Evolutionary conservation across 768 basidiomycete species (phyloP).

Genomic region (Russula griseocarnosa): DNA sequence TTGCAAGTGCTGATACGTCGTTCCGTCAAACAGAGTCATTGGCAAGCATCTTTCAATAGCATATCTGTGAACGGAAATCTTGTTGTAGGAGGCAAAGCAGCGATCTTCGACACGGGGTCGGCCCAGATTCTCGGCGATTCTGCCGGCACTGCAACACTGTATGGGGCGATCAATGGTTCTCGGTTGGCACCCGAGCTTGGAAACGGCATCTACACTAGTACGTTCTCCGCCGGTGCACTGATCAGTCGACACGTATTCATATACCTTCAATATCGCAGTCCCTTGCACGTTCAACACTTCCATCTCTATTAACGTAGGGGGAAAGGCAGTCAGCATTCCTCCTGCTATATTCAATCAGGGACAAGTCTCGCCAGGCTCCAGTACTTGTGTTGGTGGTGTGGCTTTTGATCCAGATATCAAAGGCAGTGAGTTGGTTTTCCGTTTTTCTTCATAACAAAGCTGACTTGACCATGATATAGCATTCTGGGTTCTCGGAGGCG

Average conservation of each 20-base stretch:
- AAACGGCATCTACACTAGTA: not conserved
- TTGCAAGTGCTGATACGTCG: not conserved
- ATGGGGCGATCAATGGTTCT: constrained; percentile 1
- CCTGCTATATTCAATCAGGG: not conserved
- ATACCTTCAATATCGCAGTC: not conserved
- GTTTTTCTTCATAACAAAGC: too few relatives aligned
- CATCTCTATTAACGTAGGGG: not conserved
- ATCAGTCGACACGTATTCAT: too few relatives aligned
- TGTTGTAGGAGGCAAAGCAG: not conserved
- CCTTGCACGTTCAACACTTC: constrained; percentile 4
- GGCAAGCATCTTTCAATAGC: constrained; percentile 24
- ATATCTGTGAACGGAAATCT: constrained; percentile 13
- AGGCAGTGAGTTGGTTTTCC: too few relatives aligned
- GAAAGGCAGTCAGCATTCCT: not conserved
- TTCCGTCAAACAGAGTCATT: constrained; percentile 16
- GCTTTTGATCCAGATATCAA: too few relatives aligned
- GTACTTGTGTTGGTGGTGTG: not conserved
- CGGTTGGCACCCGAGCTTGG: not conserved
- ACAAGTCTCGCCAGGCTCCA: not conserved
- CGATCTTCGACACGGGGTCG: constrained; percentile 31
- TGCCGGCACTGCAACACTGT: constrained; percentile 14
- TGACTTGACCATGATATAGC: too few relatives aligned
- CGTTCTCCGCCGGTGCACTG: not conserved
- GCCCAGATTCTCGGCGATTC: constrained; percentile 25
- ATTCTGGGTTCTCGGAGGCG: too few relatives aligned